Evolutionary conservation across 2,329 filamentous ascomycete genomes (phyloP).

Genomic region (Colletotrichum aenigma): DNA sequence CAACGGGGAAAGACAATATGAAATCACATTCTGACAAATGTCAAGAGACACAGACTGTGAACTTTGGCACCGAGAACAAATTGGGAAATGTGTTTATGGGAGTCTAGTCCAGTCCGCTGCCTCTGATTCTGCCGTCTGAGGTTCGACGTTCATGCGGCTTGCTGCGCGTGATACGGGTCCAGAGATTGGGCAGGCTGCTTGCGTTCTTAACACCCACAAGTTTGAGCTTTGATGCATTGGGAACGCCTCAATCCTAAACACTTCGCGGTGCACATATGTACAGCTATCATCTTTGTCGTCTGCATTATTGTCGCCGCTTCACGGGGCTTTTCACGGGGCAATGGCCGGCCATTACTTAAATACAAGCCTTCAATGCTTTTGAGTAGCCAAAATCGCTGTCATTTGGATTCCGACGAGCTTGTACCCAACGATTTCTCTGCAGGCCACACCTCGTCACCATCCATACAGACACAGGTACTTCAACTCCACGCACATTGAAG

Average conservation of each 20-base stretch:
- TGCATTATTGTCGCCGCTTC: neutral
- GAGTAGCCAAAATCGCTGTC: no score
- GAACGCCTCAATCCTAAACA: neutral
- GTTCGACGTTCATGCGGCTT: neutral
- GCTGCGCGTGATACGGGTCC: neutral
- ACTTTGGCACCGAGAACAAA: neutral
- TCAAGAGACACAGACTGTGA: accelerated
- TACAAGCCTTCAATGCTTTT: neutral
- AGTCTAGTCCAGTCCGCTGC: neutral
- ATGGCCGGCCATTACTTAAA: neutral
- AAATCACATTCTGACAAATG: no score
- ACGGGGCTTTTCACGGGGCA: neutral
- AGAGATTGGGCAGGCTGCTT: neutral
- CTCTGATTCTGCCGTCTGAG: neutral
- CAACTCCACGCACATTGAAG: no score
- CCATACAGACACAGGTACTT: no score
- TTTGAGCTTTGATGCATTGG: neutral
- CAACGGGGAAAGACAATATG: no score
- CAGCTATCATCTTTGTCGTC: neutral
- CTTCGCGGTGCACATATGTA: neutral
- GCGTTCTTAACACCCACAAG: neutral
- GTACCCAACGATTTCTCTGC: no score
- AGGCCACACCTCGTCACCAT: no score
- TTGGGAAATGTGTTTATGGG: neutral
- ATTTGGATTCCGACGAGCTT: no score